A percentile compares a stretch with the other conserved stretches of the same genome.
These are phyloP conservation scores for Aspergillus nidulans DNA, from an alignment of 495 filamentous ascomycete species.

Conservation along the genomic window DNA sequence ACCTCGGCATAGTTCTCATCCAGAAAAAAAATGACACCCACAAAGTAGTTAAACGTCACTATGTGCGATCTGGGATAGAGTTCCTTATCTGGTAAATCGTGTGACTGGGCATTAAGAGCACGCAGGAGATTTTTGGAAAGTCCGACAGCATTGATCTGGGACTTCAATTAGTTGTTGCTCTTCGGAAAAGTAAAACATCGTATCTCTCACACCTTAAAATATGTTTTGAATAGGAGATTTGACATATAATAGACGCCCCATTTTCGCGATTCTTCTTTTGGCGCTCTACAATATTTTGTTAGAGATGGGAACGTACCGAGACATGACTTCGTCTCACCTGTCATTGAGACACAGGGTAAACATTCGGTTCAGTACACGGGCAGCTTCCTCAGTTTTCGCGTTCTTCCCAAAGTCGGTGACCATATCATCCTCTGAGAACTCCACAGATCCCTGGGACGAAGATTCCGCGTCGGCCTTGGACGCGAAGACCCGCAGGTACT, in stretches of 20 bases:
- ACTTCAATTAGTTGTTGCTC: background rate
- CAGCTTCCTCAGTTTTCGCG: conserved; percentile 82
- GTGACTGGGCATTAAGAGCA: conserved; percentile 65
- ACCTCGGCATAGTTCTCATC: conserved; percentile 86
- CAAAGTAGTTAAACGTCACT: conserved; percentile 95
- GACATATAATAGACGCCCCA: conserved; percentile 94
- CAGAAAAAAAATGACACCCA: conserved; percentile 82
- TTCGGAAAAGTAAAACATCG: background rate
- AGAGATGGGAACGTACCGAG: conserved; percentile 9
- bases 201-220: conserved; percentile 65
- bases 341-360: conserved; percentile 86
- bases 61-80: conserved; percentile 81
- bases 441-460: conserved; percentile 35
- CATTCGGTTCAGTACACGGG: conserved; percentile 78
- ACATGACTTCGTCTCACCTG: conserved; percentile 52
- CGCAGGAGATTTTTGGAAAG: conserved; percentile 87
- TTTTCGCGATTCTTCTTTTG: conserved; percentile 86
- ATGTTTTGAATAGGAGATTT: conserved; percentile 94
- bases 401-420: conserved; percentile 66
- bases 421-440: conserved; percentile 69
- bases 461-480: conserved; percentile 71
- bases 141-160: conserved; percentile 71
- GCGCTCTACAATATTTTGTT: conserved; percentile 54
- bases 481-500: conserved; percentile 79
- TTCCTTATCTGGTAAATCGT: conserved; percentile 71